Base-by-base conservation (phyloP, 441 rosid genomes). In the Arabidopsis lyrata region DNA sequence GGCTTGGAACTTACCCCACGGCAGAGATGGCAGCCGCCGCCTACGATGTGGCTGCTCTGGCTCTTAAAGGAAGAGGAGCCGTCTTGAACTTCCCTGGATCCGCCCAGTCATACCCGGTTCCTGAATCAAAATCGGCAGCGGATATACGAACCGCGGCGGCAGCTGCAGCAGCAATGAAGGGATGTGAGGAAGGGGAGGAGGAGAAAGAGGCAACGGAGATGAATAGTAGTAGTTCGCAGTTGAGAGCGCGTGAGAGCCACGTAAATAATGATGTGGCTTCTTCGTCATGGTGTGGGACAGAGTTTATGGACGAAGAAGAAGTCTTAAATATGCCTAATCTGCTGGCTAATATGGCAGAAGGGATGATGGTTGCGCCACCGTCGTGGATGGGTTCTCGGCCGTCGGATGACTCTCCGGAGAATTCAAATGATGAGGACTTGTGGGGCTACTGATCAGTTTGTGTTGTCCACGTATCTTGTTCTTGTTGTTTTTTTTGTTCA, bases 21-120 rank as follows among this genome's bases (percentile, higher is more conserved):
- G 87, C 97, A 3, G 91, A 91, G 74, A 91, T 89, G 96, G 97
- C 98, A 0, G 97, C 98, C 0, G 80, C 91, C 0, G 96, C 98
- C 10, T 89, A 88, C 67, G 97, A 93, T 42, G 97, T 85, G 71
- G 98, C 98, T 11, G 94, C 88, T 12, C 62, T 89, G 3, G 91
- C 96, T 75, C 84, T 93, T 15, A 93, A 83, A 77, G 97, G 97
- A 9, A 47, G 65, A 4, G 88, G 86, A 5, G 94, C 92, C 5
- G 75, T 68, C 61, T 86, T 91, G 20, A 93, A 93, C 69, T 93
- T 91, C 76, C 98, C 96, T 0, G 82, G 55, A 36, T 80, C 71
- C 12, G 86, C 73, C 38, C 55, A 67, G 49, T 71, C 81, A 16
- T 93, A 89, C 70, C 96, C 88, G 5, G 81, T 91, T n/a, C 98